phyloP scores from a whole-genome alignment of 73 alveolate genomes.

The Effrenium voratum region DNA sequence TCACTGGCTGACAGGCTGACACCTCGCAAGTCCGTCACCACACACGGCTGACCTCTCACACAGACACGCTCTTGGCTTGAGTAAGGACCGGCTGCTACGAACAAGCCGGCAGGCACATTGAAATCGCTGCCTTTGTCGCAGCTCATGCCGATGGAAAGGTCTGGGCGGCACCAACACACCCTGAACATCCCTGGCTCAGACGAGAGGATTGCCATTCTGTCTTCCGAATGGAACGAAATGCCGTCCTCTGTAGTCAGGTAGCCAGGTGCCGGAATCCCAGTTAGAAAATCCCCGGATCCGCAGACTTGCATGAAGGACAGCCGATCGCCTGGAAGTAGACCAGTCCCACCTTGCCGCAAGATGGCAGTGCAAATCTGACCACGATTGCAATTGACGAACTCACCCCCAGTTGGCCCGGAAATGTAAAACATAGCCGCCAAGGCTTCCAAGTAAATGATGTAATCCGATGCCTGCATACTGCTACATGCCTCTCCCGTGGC shows the following conservation, averaged over 20 bases:
- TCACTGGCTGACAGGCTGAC: not conserved
- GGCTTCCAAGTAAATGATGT: constrained; percentile 46
- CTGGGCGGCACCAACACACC: constrained; percentile 64
- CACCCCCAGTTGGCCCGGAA: constrained; percentile 40
- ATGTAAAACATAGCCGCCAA: not conserved
- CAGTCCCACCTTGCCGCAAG: not conserved
- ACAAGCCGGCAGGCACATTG: constrained; percentile 38
- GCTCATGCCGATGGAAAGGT: not conserved
- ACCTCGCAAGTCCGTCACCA: constrained; percentile 15
- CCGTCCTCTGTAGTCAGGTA: not conserved
- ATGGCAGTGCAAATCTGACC: constrained; percentile 1
- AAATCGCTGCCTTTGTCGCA: constrained; percentile 46
- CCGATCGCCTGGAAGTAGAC: constrained; percentile 23
- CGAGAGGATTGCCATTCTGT: not conserved
- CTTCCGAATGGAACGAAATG: not conserved
- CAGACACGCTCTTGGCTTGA: constrained; percentile 38
- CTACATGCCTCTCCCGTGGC: not conserved
- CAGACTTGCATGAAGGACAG: constrained; percentile 12
- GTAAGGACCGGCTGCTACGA: constrained; percentile 76
- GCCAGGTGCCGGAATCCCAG: constrained; percentile 24
- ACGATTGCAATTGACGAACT: constrained; percentile 4
- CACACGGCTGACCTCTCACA: constrained; percentile 1
- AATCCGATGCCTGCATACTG: not conserved
- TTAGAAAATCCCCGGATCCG: constrained; percentile 27
- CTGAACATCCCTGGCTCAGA: constrained; percentile 67